Base-by-base conservation (phyloP, 2,329 filamentous ascomycete genomes). In the Colletotrichum sp. region DNA sequence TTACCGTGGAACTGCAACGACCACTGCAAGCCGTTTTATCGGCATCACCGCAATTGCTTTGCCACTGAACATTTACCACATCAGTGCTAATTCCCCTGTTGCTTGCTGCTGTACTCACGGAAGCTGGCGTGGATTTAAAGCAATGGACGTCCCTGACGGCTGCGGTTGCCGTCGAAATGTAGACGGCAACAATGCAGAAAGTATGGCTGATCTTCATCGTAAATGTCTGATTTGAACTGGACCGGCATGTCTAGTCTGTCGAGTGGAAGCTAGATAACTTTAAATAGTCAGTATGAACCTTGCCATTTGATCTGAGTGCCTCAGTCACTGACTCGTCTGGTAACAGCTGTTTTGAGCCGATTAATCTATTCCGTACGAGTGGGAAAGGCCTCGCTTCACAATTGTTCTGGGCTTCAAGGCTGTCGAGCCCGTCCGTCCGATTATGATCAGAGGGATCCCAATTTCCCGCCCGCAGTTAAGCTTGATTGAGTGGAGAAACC, bases 391-490 rank as follows among this genome's bases (percentile, higher is more conserved):
- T 48, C 10, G 43, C 10, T 13, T 21, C 10, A 48, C 1, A 10
- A 18, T n/a, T 48, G 43, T 2, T 48, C 43, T 13, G n/a, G 43
- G 43, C 43, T 21, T 52, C 0, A 52, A 21, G 43, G 3, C 43
- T 0, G 43, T 52, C 0, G 9, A 4, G 43, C n/a, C 43, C 1
- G 43, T 48, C 16, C 9, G 16, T 38, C 38, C 3, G 13, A 3
- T 36, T 1, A 14, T 36, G 6, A 36, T 36, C 34, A 13, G 34
- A 0, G 6, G 3, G 1, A 1, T n/a, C 38, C 4, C 9, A n/a
- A 6, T n/a, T n/a, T n/a, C 5, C 18, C n/a, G 43, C 43, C 43
- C 43, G n/a, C n/a, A 21, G 0, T 52, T 52, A 52, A 52, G 43
- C 43, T 52, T 52, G 18, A 52, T 6, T 21, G 10, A 13, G 43